Percentiles rank a stretch among this genome's conserved stretches.
Conservation (phyloP, 1,284 basidiomycete species). For the Pulveroboletus sp. region DNA sequence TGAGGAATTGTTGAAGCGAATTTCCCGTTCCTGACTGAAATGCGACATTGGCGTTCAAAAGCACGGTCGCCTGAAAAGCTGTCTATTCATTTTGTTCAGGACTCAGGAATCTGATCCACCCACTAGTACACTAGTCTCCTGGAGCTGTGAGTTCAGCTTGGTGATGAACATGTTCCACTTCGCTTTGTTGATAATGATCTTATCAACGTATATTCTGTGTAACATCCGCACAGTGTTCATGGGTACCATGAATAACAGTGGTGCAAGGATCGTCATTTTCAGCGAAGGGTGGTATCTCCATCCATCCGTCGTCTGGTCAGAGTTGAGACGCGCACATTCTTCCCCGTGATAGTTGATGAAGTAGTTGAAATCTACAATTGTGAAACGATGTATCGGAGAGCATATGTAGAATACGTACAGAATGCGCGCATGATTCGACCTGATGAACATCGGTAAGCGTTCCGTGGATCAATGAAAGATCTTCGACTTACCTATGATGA, state of each 20-base stretch:
- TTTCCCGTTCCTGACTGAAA: conserved; percentile 32
- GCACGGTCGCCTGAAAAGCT: conserved; percentile 41
- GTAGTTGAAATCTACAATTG: conserved; percentile 36
- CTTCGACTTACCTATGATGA: conserved; percentile 41
- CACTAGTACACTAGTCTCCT: conserved; percentile 39
- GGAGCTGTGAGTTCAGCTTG: conserved; percentile 36
- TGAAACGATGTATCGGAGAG: background rate
- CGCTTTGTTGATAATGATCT: conserved; percentile 25
- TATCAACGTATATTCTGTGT: conserved; percentile 44
- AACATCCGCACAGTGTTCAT: conserved; percentile 43
- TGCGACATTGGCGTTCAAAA: conserved; percentile 44
- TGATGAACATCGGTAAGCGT: conserved; percentile 20
- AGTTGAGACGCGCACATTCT: conserved; percentile 49
- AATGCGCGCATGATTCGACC: conserved; percentile 51
- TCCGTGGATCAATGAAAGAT: background rate
- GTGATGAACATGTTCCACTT: conserved; percentile 39
- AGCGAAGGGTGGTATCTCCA: conserved; percentile 34
- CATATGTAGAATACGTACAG: conserved; percentile 37
- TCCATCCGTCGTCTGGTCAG: conserved; percentile 45
- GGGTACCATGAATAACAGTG: conserved; percentile 47
- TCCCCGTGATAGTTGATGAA: conserved; percentile 57
- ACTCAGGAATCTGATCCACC: conserved; percentile 1
- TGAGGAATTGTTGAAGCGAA: conserved; percentile 36
- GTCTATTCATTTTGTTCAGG: background rate
- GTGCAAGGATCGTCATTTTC: conserved; percentile 38